These are phyloP conservation scores for Byssothecium circinans DNA, from an alignment of 2,329 filamentous ascomycete genomes.

Conservation along the genomic window DNA sequence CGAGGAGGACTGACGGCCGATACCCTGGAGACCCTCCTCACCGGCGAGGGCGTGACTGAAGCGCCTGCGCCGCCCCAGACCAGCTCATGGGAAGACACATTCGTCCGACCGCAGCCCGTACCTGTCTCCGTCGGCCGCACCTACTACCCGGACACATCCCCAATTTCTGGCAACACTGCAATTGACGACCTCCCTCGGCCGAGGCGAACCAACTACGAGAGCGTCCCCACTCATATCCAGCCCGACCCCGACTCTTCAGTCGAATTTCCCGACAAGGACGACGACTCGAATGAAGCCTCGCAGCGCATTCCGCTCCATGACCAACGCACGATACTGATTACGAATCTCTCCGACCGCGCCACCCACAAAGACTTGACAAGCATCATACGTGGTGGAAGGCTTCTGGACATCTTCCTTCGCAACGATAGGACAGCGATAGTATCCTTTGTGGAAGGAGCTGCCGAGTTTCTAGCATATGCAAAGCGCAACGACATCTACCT, in stretches of 20 bases:
- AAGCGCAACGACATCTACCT: conserved; percentile 70
- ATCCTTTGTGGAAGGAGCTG: conserved; percentile 66
- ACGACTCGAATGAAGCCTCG: conserved; percentile 13
- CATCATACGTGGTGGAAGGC: conserved; percentile 67
- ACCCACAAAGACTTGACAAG: conserved; percentile 68
- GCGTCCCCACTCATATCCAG: conserved; percentile 20
- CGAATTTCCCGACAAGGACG: conserved; percentile 19
- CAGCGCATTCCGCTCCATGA: conserved; percentile 26
- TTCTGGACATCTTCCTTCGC: conserved; percentile 70
- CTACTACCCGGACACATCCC: conserved; percentile 8
- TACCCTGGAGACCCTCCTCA: conserved; percentile 52
- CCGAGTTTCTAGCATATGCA: conserved; percentile 64
- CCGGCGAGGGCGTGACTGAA: conserved; percentile 28
- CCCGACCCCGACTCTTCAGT: conserved; percentile 19
- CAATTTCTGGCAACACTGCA: conserved; percentile 24
- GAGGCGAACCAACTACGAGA: conserved; percentile 13
- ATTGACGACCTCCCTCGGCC: conserved; percentile 18
- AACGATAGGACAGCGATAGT: conserved; percentile 64
- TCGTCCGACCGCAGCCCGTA: conserved; percentile 6
- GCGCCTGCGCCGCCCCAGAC: conserved; percentile 10
- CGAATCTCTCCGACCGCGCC: conserved; percentile 62
- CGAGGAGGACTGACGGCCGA: conserved; percentile 54
- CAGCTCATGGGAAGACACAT: conserved; percentile 18
- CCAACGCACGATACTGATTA: conserved; percentile 63
- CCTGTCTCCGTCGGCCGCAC: conserved; percentile 8